A percentile compares a stretch with the other conserved stretches of the same genome.
Evolutionary conservation across 148 eudicot species (phyloP).

Genomic region (Rhododendron griersonianum): DNA sequence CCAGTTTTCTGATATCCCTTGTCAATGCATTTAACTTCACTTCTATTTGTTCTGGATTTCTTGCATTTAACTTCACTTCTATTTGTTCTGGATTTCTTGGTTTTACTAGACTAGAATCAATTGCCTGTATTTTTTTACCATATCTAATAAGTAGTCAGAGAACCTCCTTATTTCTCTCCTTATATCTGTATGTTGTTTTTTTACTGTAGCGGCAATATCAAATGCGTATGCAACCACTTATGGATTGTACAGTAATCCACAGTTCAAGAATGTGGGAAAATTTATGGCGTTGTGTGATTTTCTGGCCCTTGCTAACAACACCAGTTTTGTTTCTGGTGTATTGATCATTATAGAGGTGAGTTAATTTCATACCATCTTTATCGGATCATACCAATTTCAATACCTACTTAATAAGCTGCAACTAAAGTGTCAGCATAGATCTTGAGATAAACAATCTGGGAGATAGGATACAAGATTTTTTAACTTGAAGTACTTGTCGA

Average conservation of each 20-base stretch:
- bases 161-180: no score
- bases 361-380: not conserved
- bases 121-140: no score
- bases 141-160: no score
- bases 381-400: no score
- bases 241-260: slow-evolving; percentile 49
- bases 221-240: slow-evolving; percentile 29
- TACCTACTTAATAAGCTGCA: no score
- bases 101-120: no score
- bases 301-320: slow-evolving; percentile 40
- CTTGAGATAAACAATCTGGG: not conserved
- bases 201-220: slow-evolving; percentile 59
- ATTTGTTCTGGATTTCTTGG: no score
- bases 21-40: no score
- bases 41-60: no score
- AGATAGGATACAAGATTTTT: not conserved
- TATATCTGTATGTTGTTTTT: no score
- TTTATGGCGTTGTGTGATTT: slow-evolving; percentile 49
- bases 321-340: slow-evolving; percentile 63
- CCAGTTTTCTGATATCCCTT: no score
- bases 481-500: not conserved
- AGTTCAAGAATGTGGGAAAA: slow-evolving; percentile 26
- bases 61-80: no score
- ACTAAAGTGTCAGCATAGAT: not conserved
- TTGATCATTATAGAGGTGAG: slow-evolving; percentile 80